A percentile compares a stretch with the other conserved stretches of the same genome.
phyloP scores from a whole-genome alignment of 306 rosid genomes.

The Sicyos baderoa region DNA sequence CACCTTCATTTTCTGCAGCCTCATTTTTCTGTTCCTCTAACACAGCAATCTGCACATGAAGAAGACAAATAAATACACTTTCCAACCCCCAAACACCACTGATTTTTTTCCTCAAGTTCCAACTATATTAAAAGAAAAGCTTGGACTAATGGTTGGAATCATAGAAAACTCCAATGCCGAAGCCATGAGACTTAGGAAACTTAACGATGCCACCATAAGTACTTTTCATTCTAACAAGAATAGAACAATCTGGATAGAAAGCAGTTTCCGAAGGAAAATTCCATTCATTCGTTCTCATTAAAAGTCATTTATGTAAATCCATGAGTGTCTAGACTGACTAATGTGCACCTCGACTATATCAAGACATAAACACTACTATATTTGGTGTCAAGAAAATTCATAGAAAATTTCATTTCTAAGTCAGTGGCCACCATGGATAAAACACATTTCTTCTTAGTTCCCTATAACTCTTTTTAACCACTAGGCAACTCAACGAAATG shows the following conservation, averaged over 20 bases:
- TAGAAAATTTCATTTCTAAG: too few species aligned
- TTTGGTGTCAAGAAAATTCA: too few species aligned
- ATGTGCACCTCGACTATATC: too few species aligned
- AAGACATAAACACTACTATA: too few species aligned
- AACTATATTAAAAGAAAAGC: background rate
- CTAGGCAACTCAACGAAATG: background rate
- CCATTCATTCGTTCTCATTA: background rate
- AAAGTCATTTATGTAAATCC: too few species aligned
- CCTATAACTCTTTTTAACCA: too few species aligned
- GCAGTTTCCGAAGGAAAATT: background rate
- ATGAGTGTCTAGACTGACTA: too few species aligned
- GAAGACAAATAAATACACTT: slow-evolving; percentile 12
- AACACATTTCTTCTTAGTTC: too few species aligned
- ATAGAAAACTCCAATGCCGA: background rate
- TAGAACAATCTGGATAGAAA: background rate
- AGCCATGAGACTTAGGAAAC: background rate
- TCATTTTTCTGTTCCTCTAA: slow-evolving; percentile 80
- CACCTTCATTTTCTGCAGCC: slow-evolving; percentile 46
- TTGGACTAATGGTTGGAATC: background rate
- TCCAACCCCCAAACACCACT: background rate
- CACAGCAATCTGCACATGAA: slow-evolving; percentile 55
- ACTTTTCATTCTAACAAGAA: background rate
- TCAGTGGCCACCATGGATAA: too few species aligned
- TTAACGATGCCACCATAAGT: background rate
- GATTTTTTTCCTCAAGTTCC: background rate